A percentile compares a stretch with the other conserved stretches of the same genome.
phyloP scores from a whole-genome alignment of 768 basidiomycete genomes.

The Lactifluus rugatus region DNA sequence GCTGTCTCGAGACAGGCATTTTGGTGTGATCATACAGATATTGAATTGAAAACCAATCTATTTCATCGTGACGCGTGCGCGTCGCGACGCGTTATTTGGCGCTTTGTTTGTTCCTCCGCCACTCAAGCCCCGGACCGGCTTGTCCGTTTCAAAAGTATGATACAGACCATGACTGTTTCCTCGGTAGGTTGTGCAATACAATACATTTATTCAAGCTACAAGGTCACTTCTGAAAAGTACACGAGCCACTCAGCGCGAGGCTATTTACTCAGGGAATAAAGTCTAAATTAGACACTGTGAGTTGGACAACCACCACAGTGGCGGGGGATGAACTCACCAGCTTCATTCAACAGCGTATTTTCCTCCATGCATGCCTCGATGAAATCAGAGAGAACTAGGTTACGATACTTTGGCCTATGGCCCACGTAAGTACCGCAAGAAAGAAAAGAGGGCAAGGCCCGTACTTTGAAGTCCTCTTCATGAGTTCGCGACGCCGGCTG shows the following conservation, averaged over 20 bases:
- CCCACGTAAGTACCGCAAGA: background rate
- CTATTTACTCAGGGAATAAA: constrained; percentile 9
- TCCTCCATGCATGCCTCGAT: constrained; percentile 77
- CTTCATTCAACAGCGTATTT: constrained; percentile 73
- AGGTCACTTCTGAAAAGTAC: background rate
- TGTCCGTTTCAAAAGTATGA: too few species aligned
- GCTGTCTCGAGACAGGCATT: constrained; percentile 18
- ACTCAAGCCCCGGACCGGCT: too few species aligned
- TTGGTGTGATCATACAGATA: background rate
- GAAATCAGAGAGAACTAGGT: constrained; percentile 70
- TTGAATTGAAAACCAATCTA: background rate
- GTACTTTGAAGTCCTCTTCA: constrained; percentile 62
- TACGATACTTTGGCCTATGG: constrained; percentile 62
- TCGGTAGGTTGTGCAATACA: too few species aligned
- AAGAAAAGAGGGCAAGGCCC: constrained; percentile 19
- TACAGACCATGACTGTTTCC: too few species aligned
- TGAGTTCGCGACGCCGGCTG: constrained; percentile 60
- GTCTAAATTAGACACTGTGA: background rate
- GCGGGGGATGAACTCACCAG: constrained; percentile 40
- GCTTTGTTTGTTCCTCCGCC: constrained; percentile 15
- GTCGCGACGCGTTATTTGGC: constrained; percentile 18
- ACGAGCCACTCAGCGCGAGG: background rate
- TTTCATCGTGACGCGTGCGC: constrained; percentile 5
- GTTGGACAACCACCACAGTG: background rate
- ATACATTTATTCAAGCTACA: background rate